Base-by-base conservation (phyloP, 257 asterid species). In the Salvia hispanica region DNA sequence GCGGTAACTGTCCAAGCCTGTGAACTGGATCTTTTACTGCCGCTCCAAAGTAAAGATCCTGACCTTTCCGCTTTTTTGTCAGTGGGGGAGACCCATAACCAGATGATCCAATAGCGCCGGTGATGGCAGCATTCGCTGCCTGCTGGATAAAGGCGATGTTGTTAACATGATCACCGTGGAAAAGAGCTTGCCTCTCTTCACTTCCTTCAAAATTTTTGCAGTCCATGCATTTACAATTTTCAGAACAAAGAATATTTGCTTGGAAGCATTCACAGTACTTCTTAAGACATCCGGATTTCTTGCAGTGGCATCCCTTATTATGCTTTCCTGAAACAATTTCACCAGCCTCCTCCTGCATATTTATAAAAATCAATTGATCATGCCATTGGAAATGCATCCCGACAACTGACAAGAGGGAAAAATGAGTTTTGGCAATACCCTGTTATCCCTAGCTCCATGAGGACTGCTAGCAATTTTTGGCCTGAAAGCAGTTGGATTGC, bases 381-480 rank as follows among this genome's bases (percentile, higher is more conserved):
- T 16, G 50, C n/a, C 12, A 21, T 71, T 43, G 52, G 45, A 33
- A 52, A 51, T 58, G 57, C 64, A 76, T 39, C 12, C 52, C 37
- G 12, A 46, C 14, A 43, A 36, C 52, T 31, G 12, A 46, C 14
- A 43, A 36, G 48, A 53, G 58, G 42, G 55, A 37, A 31, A 33
- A 58, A 13, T 62, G 52, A 80, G 58, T 36, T 72, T 46, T 21
- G 58, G 59, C 21, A 70, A 67, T 87, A 92, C 98, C 95, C 82
- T 79, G 59, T 28, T 80, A 76, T 84, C 98, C 63, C 90, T 88
- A 80, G 82, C 78, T 74, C 94, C 97, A 64, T 82, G 97, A 34
- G 97, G 97, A 78, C 98, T 92, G 82, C 82, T 85, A 40, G 91
- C 97, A 70, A 92, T 88, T 83, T 92, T 92, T 64, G 97, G 98